Percentiles rank a stretch among this genome's conserved stretches.
Evolutionary conservation across 768 basidiomycete species (phyloP).

Genomic region (Sarcomyxa edulis): DNA sequence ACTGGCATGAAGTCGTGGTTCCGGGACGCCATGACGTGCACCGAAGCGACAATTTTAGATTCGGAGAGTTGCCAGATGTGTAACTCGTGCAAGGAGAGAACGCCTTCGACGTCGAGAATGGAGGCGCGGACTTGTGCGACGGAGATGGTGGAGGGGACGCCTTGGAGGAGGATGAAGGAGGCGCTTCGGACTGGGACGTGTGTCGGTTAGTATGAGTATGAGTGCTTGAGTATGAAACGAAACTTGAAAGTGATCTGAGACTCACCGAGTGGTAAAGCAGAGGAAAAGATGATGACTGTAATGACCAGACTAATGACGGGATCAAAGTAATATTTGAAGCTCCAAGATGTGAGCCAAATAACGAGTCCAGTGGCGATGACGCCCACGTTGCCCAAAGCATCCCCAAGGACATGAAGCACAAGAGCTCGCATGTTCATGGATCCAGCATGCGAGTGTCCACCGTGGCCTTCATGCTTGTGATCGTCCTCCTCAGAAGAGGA

Average conservation of each 20-base stretch:
- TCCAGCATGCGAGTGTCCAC: conserved; percentile 40
- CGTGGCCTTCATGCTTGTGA: conserved; percentile 19
- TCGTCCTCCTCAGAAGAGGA: no score
- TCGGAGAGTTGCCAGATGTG: conserved; percentile 99
- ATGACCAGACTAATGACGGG: conserved; percentile 92
- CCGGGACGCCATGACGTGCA: conserved; percentile 84
- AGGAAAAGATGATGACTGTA: conserved; percentile 94
- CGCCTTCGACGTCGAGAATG: conserved; percentile 80
- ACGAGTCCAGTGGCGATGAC: conserved; percentile 93
- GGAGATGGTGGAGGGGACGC: conserved; percentile 85
- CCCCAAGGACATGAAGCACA: conserved; percentile 90
- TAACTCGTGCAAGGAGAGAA: conserved; percentile 84
- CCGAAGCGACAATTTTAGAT: conserved; percentile 89
- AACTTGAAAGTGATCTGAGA: conserved; percentile 7
- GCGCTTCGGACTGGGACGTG: conserved; percentile 66
- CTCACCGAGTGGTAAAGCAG: conserved; percentile 84
- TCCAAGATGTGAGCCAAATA: conserved; percentile 86
- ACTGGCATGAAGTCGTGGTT: conserved; percentile 89
- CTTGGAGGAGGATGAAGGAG: conserved; percentile 92
- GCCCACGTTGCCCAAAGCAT: conserved; percentile 96
- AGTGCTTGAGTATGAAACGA: neutral
- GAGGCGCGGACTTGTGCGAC: conserved; percentile 84
- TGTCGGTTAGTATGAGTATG: neutral
- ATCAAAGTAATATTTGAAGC: conserved; percentile 88
- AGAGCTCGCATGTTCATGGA: conserved; percentile 99